phyloP scores from a whole-genome alignment of 495 filamentous ascomycete genomes.

The Aspergillus affinis region DNA sequence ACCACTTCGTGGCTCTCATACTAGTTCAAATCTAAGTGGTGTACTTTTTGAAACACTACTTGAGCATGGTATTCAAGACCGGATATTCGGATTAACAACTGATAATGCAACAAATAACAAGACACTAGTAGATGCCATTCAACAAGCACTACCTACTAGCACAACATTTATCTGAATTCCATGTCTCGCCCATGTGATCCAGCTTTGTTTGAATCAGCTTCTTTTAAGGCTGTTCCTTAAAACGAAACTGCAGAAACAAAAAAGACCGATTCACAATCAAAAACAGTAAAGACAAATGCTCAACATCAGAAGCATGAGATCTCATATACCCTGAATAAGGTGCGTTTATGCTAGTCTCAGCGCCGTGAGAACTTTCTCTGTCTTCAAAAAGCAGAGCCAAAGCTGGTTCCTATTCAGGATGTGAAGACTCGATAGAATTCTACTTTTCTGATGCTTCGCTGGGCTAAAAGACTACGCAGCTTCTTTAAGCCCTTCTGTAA shows the following conservation, averaged over 20 bases:
- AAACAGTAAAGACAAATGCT: too few relatives aligned
- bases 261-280: too few relatives aligned
- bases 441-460: background rate
- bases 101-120: conserved; percentile 25
- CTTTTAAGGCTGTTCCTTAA: conserved; percentile 16
- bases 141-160: conserved; percentile 8
- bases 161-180: background rate
- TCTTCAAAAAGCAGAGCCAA: background rate
- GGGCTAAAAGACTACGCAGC: background rate
- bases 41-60: conserved; percentile 6
- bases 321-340: conserved; percentile 13
- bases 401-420: conserved; percentile 24
- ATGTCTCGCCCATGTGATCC: background rate
- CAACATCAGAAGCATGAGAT: too few relatives aligned
- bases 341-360: conserved; percentile 10
- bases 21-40: conserved; percentile 11
- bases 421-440: conserved; percentile 3
- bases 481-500: conserved; percentile 15
- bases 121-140: conserved; percentile 12
- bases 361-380: background rate
- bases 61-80: conserved; percentile 15
- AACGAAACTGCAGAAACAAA: conserved; percentile 16
- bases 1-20: background rate
- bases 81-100: conserved; percentile 17
- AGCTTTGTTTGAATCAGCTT: background rate